Percentiles rank a stretch among this genome's conserved stretches.
Conservation (phyloP, 2,329 filamentous ascomycete species). For the Orbilia brochopaga region DNA sequence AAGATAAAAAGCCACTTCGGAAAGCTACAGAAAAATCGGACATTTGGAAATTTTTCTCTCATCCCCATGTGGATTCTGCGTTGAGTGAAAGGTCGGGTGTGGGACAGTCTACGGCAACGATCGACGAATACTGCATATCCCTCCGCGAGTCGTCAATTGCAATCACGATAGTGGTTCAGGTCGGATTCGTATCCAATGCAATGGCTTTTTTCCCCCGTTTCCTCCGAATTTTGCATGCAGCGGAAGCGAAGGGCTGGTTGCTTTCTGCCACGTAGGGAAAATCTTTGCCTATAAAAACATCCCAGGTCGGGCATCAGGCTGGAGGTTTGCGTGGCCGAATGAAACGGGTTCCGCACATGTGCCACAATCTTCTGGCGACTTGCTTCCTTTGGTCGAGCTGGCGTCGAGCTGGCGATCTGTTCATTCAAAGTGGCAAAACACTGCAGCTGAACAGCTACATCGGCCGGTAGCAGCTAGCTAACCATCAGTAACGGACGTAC, state of each 20-base stretch:
- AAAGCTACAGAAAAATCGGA: background rate
- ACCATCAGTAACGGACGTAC: background rate
- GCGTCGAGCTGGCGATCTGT: conserved; percentile 8
- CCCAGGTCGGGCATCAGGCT: conserved; percentile 13
- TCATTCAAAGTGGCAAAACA: conserved; percentile 26
- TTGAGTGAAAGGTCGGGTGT: conserved; percentile 31
- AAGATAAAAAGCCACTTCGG: background rate
- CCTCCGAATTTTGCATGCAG: background rate
- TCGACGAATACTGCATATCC: conserved; percentile 18
- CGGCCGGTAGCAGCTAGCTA: background rate
- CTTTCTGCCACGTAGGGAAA: conserved; percentile 16
- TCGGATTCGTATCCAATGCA: too few relatives aligned
- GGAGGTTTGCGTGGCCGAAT: conserved; percentile 22
- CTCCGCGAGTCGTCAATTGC: background rate
- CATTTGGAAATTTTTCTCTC: background rate
- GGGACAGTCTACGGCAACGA: conserved; percentile 22
- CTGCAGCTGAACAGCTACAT: background rate
- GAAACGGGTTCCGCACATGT: conserved; percentile 16
- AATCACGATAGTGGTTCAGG: too few relatives aligned
- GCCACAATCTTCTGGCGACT: conserved; percentile 21
- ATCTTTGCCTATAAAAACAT: conserved; percentile 31
- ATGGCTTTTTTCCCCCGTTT: background rate
- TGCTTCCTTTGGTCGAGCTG: background rate
- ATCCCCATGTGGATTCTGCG: conserved; percentile 11
- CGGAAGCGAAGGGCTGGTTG: background rate